Percentiles rank a stretch among this genome's conserved stretches.
Evolutionary conservation across 345 rosid genomes (phyloP).

Genomic region (Lenwebbia sp.): DNA sequence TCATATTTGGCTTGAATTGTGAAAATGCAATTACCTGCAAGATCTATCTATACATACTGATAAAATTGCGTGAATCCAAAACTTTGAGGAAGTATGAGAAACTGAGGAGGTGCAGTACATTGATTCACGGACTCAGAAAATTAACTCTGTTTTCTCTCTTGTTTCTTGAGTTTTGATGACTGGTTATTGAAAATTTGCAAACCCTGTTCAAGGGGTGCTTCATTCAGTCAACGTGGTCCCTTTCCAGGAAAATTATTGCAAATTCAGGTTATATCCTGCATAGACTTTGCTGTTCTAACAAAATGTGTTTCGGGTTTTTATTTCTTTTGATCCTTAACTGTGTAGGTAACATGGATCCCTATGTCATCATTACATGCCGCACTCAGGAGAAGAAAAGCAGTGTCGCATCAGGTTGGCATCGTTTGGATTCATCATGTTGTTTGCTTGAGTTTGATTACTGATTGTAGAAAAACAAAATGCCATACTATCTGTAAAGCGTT

Average conservation of each 20-base stretch:
- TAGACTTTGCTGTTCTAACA: neutral
- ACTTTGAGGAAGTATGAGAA: neutral
- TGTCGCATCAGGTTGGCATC: conserved; percentile 45
- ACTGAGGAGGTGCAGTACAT: neutral
- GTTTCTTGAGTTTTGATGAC: neutral
- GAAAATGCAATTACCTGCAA: neutral
- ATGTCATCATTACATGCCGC: conserved; percentile 48
- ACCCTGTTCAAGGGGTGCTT: neutral
- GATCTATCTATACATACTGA: neutral
- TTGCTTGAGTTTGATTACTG: neutral
- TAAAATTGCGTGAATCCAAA: neutral
- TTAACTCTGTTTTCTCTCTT: neutral
- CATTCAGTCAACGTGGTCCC: neutral
- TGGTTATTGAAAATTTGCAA: neutral
- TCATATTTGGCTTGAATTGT: neutral
- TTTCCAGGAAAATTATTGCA: neutral
- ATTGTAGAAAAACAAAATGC: neutral
- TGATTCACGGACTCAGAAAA: neutral
- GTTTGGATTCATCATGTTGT: neutral
- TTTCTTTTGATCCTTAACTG: neutral
- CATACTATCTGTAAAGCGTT: neutral
- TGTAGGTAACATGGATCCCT: conserved; percentile 65
- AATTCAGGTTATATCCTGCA: neutral
- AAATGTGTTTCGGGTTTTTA: neutral
- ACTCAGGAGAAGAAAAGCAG: conserved; percentile 70